Evolutionary conservation across 768 basidiomycete species (phyloP), one percentile per base, ranked within the genome.

Genomic region (Gloeostereum incarnatum): DNA sequence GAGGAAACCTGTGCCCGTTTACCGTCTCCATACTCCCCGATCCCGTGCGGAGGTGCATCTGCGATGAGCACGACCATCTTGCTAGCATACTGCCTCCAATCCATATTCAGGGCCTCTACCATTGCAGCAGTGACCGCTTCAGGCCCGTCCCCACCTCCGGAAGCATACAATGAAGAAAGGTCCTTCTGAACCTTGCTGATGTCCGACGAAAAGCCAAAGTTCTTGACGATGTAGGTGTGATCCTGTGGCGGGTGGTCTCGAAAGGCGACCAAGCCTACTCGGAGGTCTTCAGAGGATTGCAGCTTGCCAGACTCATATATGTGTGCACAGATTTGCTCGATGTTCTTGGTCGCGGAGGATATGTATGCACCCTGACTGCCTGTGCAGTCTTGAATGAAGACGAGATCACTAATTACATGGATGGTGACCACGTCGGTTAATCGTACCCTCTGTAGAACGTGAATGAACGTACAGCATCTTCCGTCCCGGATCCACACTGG

Each of bases 241-340:
- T 98, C 93, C 63, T 98, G 93, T 11, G 93, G 93, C 18, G 93
- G 93, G 54, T 98, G 90, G 63, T 98, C 93, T 44, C 94, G 78
- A 63, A 93, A 98, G 29, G 91, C 92, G 47, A 98, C 70, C 35
- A 98, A 73, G 42, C 93, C 96, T 27, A 98, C 79, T 45, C 90
- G 78, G 16, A 94, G 74, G 58, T 96, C 93, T 51, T 94, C 91
- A 31, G 67, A 73, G 39, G 74, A 66, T 54, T 85, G 81, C n/a
- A 98, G 75, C 51, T 84, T 86, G 29, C 92, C 92, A 17, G 90
- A 92, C 61, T 92, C 84, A 61, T 88, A 88, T 46, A 98, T 98
- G 62, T 87, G 81, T 33, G 83, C 84, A 55, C 87, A 93, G 53
- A 98, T 98, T 55, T 86, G 75, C 53, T 92, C 85, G 60, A 98